phyloP scores from a whole-genome alignment of 768 basidiomycete species.

The Lentinus tigrinus region DNA sequence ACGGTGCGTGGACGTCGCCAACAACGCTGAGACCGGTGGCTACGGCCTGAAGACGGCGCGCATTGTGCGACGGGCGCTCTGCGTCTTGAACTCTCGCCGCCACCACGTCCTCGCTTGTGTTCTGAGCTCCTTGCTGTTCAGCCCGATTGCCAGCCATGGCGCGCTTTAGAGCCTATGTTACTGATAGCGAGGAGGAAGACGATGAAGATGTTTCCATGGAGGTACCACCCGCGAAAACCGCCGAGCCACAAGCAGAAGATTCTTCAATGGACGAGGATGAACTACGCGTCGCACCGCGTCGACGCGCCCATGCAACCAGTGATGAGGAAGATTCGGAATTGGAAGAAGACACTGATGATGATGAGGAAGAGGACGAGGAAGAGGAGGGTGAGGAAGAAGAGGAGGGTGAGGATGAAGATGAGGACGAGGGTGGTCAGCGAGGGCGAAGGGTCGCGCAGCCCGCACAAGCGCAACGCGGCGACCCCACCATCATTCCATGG shows the following conservation, averaged over 20 bases:
- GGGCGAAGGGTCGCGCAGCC: background rate
- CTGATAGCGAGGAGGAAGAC: conserved; percentile 56
- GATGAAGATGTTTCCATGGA: conserved; percentile 37
- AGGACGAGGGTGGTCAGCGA: conserved; percentile 3
- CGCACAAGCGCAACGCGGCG: conserved; percentile 20
- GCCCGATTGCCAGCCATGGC: conserved; percentile 43
- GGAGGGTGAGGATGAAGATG: conserved; percentile 1
- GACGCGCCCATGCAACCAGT: background rate
- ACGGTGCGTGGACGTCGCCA: background rate
- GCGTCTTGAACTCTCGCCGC: background rate
- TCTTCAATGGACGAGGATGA: conserved; percentile 18
- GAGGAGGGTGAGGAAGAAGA: background rate
- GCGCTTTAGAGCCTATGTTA: conserved; percentile 65
- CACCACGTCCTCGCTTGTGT: background rate
- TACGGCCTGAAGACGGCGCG: background rate
- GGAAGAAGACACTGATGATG: background rate
- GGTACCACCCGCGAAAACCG: conserved; percentile 26
- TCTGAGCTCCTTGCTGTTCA: background rate
- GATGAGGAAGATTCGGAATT: no score
- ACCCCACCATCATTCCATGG: conserved; percentile 65
- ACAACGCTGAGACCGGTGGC: background rate
- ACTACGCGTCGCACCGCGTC: conserved; percentile 2
- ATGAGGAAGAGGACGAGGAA: background rate
- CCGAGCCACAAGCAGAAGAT: conserved; percentile 25
- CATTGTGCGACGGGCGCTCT: background rate